phyloP scores from a whole-genome alignment of 768 basidiomycete genomes.

The Tephrocybe sp. region DNA sequence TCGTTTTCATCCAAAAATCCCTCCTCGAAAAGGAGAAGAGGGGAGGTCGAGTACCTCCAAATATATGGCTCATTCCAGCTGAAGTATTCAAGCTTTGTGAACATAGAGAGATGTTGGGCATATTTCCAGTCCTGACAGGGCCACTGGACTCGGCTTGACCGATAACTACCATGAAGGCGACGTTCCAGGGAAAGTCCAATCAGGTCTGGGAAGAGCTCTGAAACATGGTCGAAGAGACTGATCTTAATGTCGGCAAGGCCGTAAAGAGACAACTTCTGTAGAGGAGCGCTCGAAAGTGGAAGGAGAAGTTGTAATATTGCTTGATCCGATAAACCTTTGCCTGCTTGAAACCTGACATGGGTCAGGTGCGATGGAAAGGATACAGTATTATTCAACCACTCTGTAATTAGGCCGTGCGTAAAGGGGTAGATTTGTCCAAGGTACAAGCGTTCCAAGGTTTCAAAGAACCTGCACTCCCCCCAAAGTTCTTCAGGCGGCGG shows the following conservation, averaged over 20 bases:
- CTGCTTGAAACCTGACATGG: background rate
- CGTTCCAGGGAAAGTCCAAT: background rate
- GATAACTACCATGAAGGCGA: too few species aligned
- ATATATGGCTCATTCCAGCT: too few species aligned
- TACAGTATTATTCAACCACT: background rate
- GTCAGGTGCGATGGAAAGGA: background rate
- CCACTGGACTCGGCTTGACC: too few species aligned
- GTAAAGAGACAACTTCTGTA: background rate
- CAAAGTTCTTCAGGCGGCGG: background rate
- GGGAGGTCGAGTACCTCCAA: too few species aligned
- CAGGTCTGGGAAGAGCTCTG: conserved; percentile 1
- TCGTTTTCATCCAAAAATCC: too few species aligned
- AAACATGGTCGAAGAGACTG: conserved; percentile 2
- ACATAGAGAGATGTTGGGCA: too few species aligned
- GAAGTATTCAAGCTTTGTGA: too few species aligned
- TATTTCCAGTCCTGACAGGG: too few species aligned
- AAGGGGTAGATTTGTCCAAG: background rate
- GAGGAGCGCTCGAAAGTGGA: background rate
- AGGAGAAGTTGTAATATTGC: background rate
- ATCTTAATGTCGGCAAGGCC: conserved; percentile 1
- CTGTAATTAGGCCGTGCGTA: background rate
- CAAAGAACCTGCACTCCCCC: background rate
- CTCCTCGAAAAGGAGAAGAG: too few species aligned
- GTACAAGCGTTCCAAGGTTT: background rate
- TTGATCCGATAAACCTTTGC: background rate